phyloP scores from a whole-genome alignment of 352 stramenopile genomes.

The Thraustochytrium striatum region DNA sequence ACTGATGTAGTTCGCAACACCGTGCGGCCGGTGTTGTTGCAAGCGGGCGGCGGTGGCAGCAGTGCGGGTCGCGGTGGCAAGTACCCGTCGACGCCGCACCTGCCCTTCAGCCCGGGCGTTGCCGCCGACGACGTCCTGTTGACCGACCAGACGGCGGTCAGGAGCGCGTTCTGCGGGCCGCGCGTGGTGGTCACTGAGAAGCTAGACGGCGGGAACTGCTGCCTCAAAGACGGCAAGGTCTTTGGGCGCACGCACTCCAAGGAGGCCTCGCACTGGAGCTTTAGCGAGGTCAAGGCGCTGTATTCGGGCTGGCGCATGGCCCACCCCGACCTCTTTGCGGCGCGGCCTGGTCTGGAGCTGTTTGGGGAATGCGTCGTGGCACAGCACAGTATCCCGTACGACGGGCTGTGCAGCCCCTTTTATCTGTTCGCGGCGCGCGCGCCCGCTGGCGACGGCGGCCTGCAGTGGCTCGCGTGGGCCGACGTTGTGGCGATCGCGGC shows the following conservation, averaged over 20 bases:
- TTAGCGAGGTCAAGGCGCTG: slow-evolving; percentile 43
- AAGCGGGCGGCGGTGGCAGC: too few species aligned
- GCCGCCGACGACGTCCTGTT: slow-evolving; percentile 32
- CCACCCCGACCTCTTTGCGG: background rate
- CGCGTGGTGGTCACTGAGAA: slow-evolving; percentile 49
- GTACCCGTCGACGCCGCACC: slow-evolving; percentile 49
- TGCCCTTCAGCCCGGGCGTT: slow-evolving; percentile 41
- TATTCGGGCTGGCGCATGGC: background rate
- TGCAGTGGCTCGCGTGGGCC: slow-evolving; percentile 38
- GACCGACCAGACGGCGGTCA: too few species aligned
- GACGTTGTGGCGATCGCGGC: slow-evolving; percentile 35
- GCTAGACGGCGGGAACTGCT: slow-evolving; percentile 51
- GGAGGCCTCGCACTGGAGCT: slow-evolving; percentile 46
- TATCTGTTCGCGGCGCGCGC: slow-evolving; percentile 46
- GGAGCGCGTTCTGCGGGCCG: slow-evolving; percentile 27
- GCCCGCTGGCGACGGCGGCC: too few species aligned
- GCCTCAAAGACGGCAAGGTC: slow-evolving; percentile 22
- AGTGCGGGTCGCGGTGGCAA: background rate
- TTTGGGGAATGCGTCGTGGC: slow-evolving; percentile 45
- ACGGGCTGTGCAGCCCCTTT: slow-evolving; percentile 38
- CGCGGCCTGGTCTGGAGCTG: too few species aligned
- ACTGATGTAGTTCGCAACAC: background rate
- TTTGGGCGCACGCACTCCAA: slow-evolving; percentile 42
- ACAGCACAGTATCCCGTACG: slow-evolving; percentile 48
- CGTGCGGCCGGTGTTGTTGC: background rate